Base-by-base conservation (phyloP, 441 rosid genomes). In the Aleurites moluccanus region DNA sequence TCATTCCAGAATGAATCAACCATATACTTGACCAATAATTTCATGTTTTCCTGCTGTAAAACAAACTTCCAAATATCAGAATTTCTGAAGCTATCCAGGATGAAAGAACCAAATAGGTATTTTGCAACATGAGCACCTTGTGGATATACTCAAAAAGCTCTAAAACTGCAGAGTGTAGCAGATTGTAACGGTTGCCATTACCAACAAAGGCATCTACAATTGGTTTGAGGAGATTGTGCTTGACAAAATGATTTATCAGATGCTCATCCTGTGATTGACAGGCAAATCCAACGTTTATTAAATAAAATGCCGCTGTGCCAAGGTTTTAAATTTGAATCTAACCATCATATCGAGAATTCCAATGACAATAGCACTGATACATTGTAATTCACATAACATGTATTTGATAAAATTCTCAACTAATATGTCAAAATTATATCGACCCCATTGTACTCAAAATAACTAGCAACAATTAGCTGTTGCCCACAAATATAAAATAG, bases 101-200 rank as follows among this genome's bases (percentile, higher is more conserved):
- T 60, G 65, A 68, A 68, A 49, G 50, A 72, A 74, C 21, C 77
- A 66, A 35, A n/a, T 45, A 62, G 14, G 16, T 1, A 20, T n/a
- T n/a, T 33, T 9, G 21, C 73, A 49, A 74, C 40, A 75, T 56
- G 72, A 21, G 76, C 78, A 96, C 99, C 98, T 91, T 94, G 80
- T 92, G 88, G 75, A 96, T 92, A 82, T 85, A 89, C 84, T 96
- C 99, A 71, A 96, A 86, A 75, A 94, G 97, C 75, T 96, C 99
- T 77, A 96, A 80, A 75, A 94, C 88, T 57, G 94, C 92, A 77
- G 99, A 96, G 80, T 96, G 93, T 74, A 96, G 88, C 73, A 96
- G 83, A 83, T 96, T 92, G 84, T 93, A 96, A 33, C 98, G 96
- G 82, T 86, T 84, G 16, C 99, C 98, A 75, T 97, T 97, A 59